Base-by-base conservation (phyloP, 129 eudicot genomes). In the Pseudognaphalium luteoalbum region DNA sequence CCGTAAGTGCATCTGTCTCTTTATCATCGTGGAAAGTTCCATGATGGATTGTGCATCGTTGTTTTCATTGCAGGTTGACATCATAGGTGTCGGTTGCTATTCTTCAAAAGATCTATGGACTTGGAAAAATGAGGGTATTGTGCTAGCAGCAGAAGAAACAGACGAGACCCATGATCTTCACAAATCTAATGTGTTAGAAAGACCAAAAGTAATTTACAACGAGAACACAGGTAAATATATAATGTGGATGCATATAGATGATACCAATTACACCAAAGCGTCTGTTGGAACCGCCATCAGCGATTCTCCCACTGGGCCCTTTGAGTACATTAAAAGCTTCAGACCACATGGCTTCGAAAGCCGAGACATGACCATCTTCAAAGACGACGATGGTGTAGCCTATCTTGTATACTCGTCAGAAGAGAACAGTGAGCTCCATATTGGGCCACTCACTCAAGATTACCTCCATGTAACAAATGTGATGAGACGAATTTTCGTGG, bases 231-330 rank as follows among this genome's bases (percentile, higher is more conserved):
- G 77, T 39, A 94, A 94, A 85, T 94, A 91, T 39, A 91, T 94
- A 41, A 94, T 91, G 99, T 94, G 99, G 99, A 94, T 94, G 99
- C 99, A 94, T 77, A 87, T 94, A 8, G 99, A 94, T 8, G 91
- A 90, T 65, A 82, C 79, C 72, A 94, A 94, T 82, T 94, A 94
- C 88, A 94, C 99, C 17, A 91, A 89, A 80, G 99, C 99, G 37
- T 79, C 91, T 0, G 94, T 89, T 8, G 99, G 99, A 25, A 87
- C 91, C 20, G 97, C 99, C 20, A 17, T 86, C 12, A 82, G 94
- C 72, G 77, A 84, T 75, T 86, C 84, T 10, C 99, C 99, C 5
- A 78, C 83, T 1, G 99, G 99, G 3, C 97, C 99, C 60, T 94
- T 91, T 34, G 73, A 82, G 47, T 94, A 94, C 81, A 87, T 94